Base-by-base conservation (phyloP, 2,329 filamentous ascomycete genomes). In the Fusarium continuum region DNA sequence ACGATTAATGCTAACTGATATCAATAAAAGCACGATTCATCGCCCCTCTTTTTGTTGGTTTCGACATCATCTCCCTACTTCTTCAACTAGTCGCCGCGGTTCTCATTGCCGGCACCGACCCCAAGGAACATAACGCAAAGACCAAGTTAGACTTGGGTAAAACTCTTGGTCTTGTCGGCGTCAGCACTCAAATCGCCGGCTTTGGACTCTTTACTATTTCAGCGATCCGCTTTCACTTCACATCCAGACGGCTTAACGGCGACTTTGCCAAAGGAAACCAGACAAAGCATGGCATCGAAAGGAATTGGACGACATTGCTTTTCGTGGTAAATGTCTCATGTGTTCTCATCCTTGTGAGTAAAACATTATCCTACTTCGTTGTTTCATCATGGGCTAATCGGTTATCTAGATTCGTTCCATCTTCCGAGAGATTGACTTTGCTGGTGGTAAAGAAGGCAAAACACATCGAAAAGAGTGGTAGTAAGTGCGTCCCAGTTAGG, bases 131-230 rank as follows among this genome's bases (percentile, higher is more conserved):
- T 1, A 65, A 78, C 38, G 74, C 74, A 1, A 50, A 71, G 3
- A 75, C 74, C 8, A 67, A 65, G 34, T 35, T 69, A 0, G 38
- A 69, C 2, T 20, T 56, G 3, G 67, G 66, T 1, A 69, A 65
- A 9, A 52, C 56, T 4, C 48, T 69, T 8, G 67, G 67, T 28
- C 39, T 67, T 10, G 39, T 62, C 2, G 66, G 66, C 16, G 66
- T 69, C 5, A 61, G 61, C 51, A 78, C 80, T 2, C 80, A 83
- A 54, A 72, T 83, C 11, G 66, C 64, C 1, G 80, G 77, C 2
- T 83, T 83, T 54, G 79, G 80, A 1, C 69, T 83, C 4, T 83
- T 83, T 51, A 75, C 74, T 5, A 51, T 83, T 22, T 70, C 81
- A 6, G 79, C 80, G 1, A 70, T 76, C 4, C 76, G 80, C 7